A percentile compares a stretch with the other conserved stretches of the same genome.
Evolutionary conservation across 345 rosid species (phyloP).

Genomic region (Eucalyptus camaldulensis): DNA sequence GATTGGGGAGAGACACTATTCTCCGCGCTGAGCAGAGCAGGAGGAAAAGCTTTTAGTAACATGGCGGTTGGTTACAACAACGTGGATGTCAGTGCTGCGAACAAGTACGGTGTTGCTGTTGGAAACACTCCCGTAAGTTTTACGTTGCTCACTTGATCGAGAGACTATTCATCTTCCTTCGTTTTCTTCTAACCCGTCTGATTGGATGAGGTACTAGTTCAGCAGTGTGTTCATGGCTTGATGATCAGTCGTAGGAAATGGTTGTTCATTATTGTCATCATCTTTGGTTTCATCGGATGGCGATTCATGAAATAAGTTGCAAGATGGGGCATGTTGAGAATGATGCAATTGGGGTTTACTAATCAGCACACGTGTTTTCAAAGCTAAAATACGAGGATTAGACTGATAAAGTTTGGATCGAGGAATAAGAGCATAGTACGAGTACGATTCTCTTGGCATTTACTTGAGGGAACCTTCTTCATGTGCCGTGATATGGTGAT

Average conservation of each 20-base stretch:
- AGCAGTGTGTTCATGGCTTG: background rate
- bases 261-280: background rate
- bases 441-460: background rate
- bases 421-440: background rate
- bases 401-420: background rate
- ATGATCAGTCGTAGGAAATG: background rate
- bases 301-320: background rate
- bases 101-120: constrained; percentile 83
- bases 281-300: background rate
- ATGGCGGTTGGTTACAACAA: constrained; percentile 99
- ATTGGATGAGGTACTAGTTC: background rate
- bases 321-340: background rate
- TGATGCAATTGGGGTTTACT: background rate
- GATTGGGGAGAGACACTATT: constrained; percentile 96
- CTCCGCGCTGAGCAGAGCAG: constrained; percentile 79
- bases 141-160: background rate
- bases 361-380: background rate
- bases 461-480: background rate
- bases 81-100: constrained; percentile 92
- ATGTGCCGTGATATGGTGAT: background rate
- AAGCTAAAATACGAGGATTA: background rate
- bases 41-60: constrained; percentile 92
- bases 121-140: constrained; percentile 90
- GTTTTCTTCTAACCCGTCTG: background rate
- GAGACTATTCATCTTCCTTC: background rate